phyloP scores from a whole-genome alignment of 768 basidiomycete genomes.

The Russula sp. region DNA sequence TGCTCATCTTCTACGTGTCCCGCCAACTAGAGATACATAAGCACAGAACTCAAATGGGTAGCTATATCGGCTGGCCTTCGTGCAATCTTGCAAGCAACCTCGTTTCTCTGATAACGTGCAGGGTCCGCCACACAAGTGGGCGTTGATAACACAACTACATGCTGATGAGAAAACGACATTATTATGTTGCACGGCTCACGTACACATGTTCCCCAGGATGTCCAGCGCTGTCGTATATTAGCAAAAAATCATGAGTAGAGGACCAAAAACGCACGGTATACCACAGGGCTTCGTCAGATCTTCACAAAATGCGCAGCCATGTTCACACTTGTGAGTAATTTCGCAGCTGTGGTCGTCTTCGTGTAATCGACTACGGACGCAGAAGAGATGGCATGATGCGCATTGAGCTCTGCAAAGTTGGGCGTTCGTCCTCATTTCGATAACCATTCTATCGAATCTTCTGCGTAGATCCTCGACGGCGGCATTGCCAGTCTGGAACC shows the following conservation, averaged over 20 bases:
- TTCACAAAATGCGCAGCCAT: constrained; percentile 38
- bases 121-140: constrained; percentile 47
- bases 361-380: constrained; percentile 42
- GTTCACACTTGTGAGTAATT: constrained; percentile 41
- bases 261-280: constrained; percentile 34
- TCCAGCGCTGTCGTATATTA: constrained; percentile 39
- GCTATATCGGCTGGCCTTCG: constrained; percentile 34
- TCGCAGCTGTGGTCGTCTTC: constrained; percentile 41
- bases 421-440: constrained; percentile 40
- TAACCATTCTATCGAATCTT: constrained; percentile 34
- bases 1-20: constrained; percentile 46
- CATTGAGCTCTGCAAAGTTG: constrained; percentile 47
- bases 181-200: constrained; percentile 7
- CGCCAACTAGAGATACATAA: constrained; percentile 31
- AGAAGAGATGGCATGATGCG: constrained; percentile 40
- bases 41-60: not conserved
- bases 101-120: constrained; percentile 40
- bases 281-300: constrained; percentile 34
- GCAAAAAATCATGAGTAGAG: not conserved
- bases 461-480: constrained; percentile 40
- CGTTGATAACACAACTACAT: constrained; percentile 43
- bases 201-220: constrained; percentile 52
- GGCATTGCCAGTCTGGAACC: constrained; percentile 40
- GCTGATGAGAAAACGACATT: not conserved
- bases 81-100: constrained; percentile 48